Base-by-base conservation (phyloP, 2,329 filamentous ascomycete species). In the Hymenoscyphus salicellus region DNA sequence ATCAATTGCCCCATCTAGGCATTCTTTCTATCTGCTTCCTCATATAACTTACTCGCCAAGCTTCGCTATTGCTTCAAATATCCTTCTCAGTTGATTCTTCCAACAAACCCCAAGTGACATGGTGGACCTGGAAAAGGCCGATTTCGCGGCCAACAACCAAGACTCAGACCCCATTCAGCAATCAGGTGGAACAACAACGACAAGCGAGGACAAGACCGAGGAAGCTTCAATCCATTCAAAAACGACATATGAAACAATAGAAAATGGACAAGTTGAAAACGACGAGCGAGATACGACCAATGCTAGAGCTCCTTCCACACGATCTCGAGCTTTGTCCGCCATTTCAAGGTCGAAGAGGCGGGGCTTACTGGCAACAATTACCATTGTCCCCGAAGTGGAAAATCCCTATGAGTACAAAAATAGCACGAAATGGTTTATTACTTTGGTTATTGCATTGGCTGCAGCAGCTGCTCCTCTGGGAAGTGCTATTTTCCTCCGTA, bases 391-490 rank as follows among this genome's bases (percentile, higher is more conserved):
- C 1, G 93, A 97, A 78, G 86, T 96, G 16, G 86, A 91, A 56
- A 82, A 88, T 36, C 90, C 93, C 0, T 87, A 88, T 65, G 84
- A 91, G 60, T 96, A 97, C 74, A 79, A 83, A 11, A 84, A 85
- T 38, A 83, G 79, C 59, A 91, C 86, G 16, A 97, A 97, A 85
- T 97, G 93, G 93, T 83, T 86, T 66, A 87, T 97, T 69, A 96
- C 93, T 0, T 81, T 86, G 41, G 84, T 94, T 58, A 85, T 97
- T 56, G 89, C 92, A 1, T 74, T 93, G 17, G 92, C 92, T 2
- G 92, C 86, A 1, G 87, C 89, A 16, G 90, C 86, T 0, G 92
- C 90, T 0, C 93, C 93, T 0, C 86, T 97, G 79, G 93, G 93
- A 0, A 93, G 90, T 32, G 86, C 89, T 1, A 93, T 97, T 62